Evolutionary conservation across 2,329 filamentous ascomycete species (phyloP), one percentile per base, ranked within the genome.

Genomic region (Talaromyces sp.): DNA sequence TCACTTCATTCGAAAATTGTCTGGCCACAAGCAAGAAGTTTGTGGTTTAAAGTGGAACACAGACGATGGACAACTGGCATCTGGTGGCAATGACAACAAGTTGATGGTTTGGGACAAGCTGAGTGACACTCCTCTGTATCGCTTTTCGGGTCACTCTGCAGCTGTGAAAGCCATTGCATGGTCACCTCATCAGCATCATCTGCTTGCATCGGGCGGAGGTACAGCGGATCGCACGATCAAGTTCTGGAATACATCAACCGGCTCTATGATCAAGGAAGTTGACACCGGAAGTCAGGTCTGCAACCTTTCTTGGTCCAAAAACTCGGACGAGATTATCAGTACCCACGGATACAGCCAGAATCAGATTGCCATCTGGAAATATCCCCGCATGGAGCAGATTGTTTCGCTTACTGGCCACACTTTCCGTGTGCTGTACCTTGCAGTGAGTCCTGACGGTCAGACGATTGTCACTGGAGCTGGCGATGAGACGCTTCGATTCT

Each of bases 301-400:
- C 77, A 99, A 99, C 68, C 80, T 99, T 39, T 90, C 92, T 3
- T 99, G 95, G 92, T 94, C 89, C 16, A 96, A 95, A 69, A 96
- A 97, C 72, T 96, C 91, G 7, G 96, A 97, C 70, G 94, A 99
- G 73, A 91, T 99, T 52, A 93, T 99, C 49, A 93, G 89, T 46
- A 99, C 94, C 1, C 94, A 99, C 69, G 94, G 94, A 6, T 99
- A 97, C 77, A 93, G 88, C 63, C 94, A 99, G 70, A 97, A 99
- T 71, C 94, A 97, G 73, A 97, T 99, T 65, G 93, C 97, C 33
- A 91, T 99, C 50, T 99, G 94, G 94, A 99, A 99, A 69, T 99
- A 99, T 69, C 94, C 94, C 1, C 92, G 88, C 62, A 97, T 99
- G 94, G 91, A 91, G 44, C 94, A 97, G 71, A 91, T 99, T 8